These are phyloP conservation scores for Quercus dentata DNA, from an alignment of 306 rosid species.

Conservation along the genomic window DNA sequence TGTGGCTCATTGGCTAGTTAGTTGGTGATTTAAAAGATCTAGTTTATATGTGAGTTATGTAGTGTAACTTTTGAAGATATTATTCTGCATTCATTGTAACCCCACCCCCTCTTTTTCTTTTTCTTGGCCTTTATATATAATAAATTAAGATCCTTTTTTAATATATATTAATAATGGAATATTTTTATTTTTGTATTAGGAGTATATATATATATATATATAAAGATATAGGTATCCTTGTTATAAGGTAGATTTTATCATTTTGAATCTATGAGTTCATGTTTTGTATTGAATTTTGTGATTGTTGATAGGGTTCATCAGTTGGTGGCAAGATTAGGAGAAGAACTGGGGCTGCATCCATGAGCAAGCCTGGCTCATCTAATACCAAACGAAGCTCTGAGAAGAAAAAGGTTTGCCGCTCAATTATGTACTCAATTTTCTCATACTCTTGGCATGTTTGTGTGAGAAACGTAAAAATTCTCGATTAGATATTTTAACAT, in stretches of 20 bases:
- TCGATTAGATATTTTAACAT: background rate
- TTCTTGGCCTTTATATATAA: too few relatives aligned
- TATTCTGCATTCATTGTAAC: too few relatives aligned
- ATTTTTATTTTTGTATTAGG: background rate
- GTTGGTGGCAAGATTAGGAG: constrained; percentile 63
- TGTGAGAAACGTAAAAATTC: background rate
- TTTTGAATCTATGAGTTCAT: constrained; percentile 8
- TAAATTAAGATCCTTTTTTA: too few relatives aligned
- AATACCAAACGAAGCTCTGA: constrained; percentile 62
- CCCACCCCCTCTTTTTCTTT: too few relatives aligned
- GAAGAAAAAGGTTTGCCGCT: constrained; percentile 67
- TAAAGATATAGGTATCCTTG: background rate
- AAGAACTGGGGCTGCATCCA: constrained; percentile 53
- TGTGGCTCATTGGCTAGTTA: background rate
- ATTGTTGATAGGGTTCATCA: constrained; percentile 60
- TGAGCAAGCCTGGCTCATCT: constrained; percentile 51
- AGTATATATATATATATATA: background rate
- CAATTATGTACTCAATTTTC: background rate
- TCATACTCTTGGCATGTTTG: background rate
- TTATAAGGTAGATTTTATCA: background rate
- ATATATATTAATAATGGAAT: too few relatives aligned
- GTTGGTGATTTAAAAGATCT: background rate
- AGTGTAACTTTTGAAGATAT: too few relatives aligned
- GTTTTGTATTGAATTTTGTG: constrained; percentile 12
- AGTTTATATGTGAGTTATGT: background rate